phyloP scores from a whole-genome alignment of 768 basidiomycete genomes.

The Mycena capillaripes region DNA sequence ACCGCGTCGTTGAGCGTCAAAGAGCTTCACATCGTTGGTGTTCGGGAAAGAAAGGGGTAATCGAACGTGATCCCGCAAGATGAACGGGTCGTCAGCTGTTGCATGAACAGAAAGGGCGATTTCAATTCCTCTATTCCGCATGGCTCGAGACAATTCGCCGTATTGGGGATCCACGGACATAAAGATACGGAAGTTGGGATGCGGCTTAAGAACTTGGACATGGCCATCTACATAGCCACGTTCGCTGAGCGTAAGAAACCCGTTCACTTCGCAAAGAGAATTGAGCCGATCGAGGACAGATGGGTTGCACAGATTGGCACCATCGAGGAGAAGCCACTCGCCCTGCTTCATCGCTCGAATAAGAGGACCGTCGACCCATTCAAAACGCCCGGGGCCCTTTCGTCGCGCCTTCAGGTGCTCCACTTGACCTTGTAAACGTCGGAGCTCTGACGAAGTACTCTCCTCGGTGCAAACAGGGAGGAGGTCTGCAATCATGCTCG shows the following conservation, averaged over 20 bases:
- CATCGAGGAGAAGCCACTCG: slow-evolving; percentile 91
- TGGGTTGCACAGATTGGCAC: slow-evolving; percentile 94
- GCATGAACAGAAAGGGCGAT: slow-evolving; percentile 64
- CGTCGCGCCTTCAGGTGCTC: slow-evolving; percentile 39
- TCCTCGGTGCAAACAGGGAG: slow-evolving; percentile 19
- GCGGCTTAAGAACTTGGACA: slow-evolving; percentile 83
- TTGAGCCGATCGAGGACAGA: slow-evolving; percentile 98
- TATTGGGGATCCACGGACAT: slow-evolving; percentile 94
- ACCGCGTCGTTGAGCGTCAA: slow-evolving; percentile 35
- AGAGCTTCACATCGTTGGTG: slow-evolving; percentile 19
- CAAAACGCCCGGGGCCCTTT: slow-evolving; percentile 72
- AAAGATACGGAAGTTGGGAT: slow-evolving; percentile 91
- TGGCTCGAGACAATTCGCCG: slow-evolving; percentile 96
- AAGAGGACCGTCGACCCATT: slow-evolving; percentile 96
- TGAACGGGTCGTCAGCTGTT: slow-evolving; percentile 60
- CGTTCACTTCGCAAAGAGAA: slow-evolving; percentile 92
- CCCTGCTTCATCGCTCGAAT: slow-evolving; percentile 88
- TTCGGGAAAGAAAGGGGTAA: slow-evolving; percentile 52
- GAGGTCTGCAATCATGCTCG: slow-evolving; percentile 46
- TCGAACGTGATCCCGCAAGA: slow-evolving; percentile 62
- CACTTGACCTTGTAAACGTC: slow-evolving; percentile 36
- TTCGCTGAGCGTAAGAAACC: slow-evolving; percentile 88
- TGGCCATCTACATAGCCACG: slow-evolving; percentile 85
- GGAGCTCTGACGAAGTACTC: slow-evolving; percentile 35
- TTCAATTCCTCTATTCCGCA: slow-evolving; percentile 98